These are phyloP conservation scores for Ganoderma multipileum DNA, from an alignment of 1,284 basidiomycete species.

Conservation along the genomic window DNA sequence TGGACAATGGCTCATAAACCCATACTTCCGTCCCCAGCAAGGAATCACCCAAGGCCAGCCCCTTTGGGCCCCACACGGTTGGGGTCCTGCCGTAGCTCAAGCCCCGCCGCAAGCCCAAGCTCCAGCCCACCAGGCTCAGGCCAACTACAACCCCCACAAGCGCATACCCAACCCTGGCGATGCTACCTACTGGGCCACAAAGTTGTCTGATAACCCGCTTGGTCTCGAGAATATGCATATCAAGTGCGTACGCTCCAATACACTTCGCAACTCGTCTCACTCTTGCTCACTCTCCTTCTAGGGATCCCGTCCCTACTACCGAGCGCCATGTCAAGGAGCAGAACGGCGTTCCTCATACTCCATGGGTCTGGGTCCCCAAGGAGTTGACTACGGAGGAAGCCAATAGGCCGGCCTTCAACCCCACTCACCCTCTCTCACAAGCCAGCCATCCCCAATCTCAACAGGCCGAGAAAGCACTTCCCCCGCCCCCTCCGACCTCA, in stretches of 20 bases:
- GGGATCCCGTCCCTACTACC: slow-evolving; percentile 33
- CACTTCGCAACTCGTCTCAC: background rate
- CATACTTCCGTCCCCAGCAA: slow-evolving; percentile 32
- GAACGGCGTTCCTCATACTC: slow-evolving; percentile 42
- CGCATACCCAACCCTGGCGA: slow-evolving; percentile 61
- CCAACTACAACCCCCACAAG: slow-evolving; percentile 65
- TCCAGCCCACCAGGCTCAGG: background rate
- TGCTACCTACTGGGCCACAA: slow-evolving; percentile 64
- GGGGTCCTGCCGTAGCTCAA: slow-evolving; percentile 30
- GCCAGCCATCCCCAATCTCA: slow-evolving; percentile 15
- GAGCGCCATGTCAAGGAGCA: slow-evolving; percentile 28
- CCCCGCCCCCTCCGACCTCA: slow-evolving; percentile 13
- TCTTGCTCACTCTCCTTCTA: slow-evolving; percentile 12
- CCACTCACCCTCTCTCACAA: slow-evolving; percentile 13
- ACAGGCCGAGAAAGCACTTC: slow-evolving; percentile 22
- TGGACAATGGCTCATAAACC: slow-evolving; percentile 40
- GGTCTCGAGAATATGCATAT: slow-evolving; percentile 71
- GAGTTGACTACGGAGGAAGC: slow-evolving; percentile 36
- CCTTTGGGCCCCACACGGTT: slow-evolving; percentile 41
- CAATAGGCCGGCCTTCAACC: slow-evolving; percentile 16
- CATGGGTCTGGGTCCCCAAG: slow-evolving; percentile 46
- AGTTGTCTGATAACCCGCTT: slow-evolving; percentile 65
- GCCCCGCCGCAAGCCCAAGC: slow-evolving; percentile 25
- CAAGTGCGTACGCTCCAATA: slow-evolving; percentile 50
- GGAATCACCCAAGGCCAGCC: slow-evolving; percentile 25